Evolutionary conservation across 257 asterid species (phyloP), one percentile per base, ranked within the genome.

Genomic region (Anisodus acutangulus): DNA sequence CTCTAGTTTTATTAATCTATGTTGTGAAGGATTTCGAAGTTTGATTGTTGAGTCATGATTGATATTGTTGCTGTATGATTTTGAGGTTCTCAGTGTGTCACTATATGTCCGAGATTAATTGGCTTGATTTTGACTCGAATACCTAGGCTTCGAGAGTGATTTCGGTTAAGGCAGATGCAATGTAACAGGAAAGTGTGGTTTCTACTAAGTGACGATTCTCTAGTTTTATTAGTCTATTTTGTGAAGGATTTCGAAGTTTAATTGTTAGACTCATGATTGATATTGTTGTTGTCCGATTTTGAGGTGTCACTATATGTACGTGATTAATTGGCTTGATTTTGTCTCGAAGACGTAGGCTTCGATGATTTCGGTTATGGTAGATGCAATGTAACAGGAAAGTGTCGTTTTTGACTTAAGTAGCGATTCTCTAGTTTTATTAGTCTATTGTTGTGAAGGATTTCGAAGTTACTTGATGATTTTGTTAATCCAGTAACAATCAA

Each of bases 361-460:
- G 8, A 78, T 26, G 64, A 26, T 12, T 78, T 53, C 15, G 64
- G 64, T 26, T 78, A 53, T 78, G 64, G 41, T 9, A n/a, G 41
- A 49, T 8, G 59, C 62, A 74, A 74, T 47, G 80, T 74, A 74
- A 74, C 81, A 74, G 62, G 60, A 74, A 49, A 5, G 41, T 74
- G 45, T 49, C 3, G 6, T 10, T 45, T 45, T 72, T 72, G 3
- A 11, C 12, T 12, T 11, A 49, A 74, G 62, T 47, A 9, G 5
- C 19, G 9, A 2, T 74, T 49, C 43, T 74, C 43, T 74, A 74
- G 62, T 47, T 74, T 72, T 19, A 49, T 16, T 74, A 74, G 60
- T 74, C 43, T 47, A 49, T 53, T 53, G 13, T 7, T 13, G 37
- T 76, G 47, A 76, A 53, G 49, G 81, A 51, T 31, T 76, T 51